phyloP scores from a whole-genome alignment of 352 stramenopile genomes.

The Thalassiosira sp. region DNA sequence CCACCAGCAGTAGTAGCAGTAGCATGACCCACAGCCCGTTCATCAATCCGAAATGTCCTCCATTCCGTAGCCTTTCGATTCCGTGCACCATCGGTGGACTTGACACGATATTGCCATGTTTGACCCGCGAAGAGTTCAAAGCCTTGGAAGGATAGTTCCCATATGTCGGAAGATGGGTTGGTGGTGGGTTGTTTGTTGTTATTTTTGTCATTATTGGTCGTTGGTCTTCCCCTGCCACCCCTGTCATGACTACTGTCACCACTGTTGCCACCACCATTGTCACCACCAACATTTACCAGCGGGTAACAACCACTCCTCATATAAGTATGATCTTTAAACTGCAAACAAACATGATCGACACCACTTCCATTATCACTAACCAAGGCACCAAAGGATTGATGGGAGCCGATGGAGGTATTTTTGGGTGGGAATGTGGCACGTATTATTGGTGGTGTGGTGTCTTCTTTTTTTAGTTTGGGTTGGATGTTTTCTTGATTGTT shows the following conservation, averaged over 20 bases:
- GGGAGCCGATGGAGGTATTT: constrained; percentile 12
- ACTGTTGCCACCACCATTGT: background rate
- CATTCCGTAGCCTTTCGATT: constrained; percentile 23
- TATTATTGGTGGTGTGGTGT: constrained; percentile 10
- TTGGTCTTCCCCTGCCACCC: background rate
- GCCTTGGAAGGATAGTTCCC: constrained; percentile 37
- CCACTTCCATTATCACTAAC: background rate
- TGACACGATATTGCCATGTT: constrained; percentile 28
- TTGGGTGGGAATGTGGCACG: constrained; percentile 19
- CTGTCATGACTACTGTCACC: background rate
- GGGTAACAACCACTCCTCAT: constrained; percentile 4
- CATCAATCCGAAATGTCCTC: constrained; percentile 31
- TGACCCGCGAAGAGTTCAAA: constrained; percentile 18
- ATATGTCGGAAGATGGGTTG: constrained; percentile 15
- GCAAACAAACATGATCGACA: constrained; percentile 24
- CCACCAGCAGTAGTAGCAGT: too few species aligned
- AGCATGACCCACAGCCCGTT: background rate
- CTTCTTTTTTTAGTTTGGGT: constrained; percentile 1
- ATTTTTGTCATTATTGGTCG: too few species aligned
- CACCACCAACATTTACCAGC: constrained; percentile 3
- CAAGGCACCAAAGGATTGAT: constrained; percentile 34
- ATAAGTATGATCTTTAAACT: constrained; percentile 31
- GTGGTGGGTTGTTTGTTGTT: background rate
- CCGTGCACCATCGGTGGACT: background rate
- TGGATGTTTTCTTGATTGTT: background rate